Percentiles rank a stretch among this genome's conserved stretches.
Evolutionary conservation across 805 yeast species (phyloP).

Genomic region (Kazachstania africana): DNA sequence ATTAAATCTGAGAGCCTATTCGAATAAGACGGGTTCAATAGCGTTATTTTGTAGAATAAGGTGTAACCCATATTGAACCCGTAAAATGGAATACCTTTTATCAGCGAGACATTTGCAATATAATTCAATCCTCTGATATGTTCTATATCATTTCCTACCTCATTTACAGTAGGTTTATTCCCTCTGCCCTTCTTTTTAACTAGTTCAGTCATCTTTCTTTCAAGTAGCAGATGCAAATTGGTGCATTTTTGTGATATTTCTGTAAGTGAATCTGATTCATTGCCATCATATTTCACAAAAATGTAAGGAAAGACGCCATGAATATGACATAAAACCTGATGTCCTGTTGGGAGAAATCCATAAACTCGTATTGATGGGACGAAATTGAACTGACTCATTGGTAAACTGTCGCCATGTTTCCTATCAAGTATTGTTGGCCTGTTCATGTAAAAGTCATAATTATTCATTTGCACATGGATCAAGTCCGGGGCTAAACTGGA

Average conservation of each 20-base stretch:
- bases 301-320: conserved; percentile 82
- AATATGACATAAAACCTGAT: conserved; percentile 52
- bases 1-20: conserved; percentile 43
- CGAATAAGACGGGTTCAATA: conserved; percentile 50
- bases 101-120: conserved; percentile 49
- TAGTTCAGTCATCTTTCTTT: conserved; percentile 31
- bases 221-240: conserved; percentile 34
- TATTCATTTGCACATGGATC: conserved; percentile 43
- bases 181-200: conserved; percentile 19
- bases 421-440: conserved; percentile 44
- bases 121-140: too few relatives aligned
- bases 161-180: conserved; percentile 1
- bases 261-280: conserved; percentile 13
- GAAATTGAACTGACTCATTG: conserved; percentile 26
- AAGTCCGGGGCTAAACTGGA: conserved; percentile 7
- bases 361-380: conserved; percentile 73
- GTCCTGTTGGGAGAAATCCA: conserved; percentile 56
- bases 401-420: conserved; percentile 25
- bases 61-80: conserved; percentile 63
- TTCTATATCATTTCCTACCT: conserved; percentile 6
- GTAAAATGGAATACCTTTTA: conserved; percentile 72
- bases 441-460: conserved; percentile 56
- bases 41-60: conserved; percentile 55
- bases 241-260: conserved; percentile 27
- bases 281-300: conserved; percentile 49